phyloP scores from a whole-genome alignment of 1,284 basidiomycete species.

The Fomitiporia mediterranea region DNA sequence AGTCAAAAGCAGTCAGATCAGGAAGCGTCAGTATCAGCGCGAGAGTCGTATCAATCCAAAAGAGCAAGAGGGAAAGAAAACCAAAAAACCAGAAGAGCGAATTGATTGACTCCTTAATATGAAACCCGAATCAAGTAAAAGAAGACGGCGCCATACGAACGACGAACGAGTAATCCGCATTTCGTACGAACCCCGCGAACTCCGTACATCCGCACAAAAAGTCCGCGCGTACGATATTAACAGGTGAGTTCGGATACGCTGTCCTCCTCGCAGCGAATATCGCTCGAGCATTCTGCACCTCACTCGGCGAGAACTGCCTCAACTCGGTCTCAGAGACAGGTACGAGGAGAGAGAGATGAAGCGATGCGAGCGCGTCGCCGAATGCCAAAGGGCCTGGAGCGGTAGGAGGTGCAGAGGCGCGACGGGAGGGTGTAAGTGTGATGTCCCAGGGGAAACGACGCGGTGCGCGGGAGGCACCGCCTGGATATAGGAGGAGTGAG shows the following conservation, averaged over 20 bases:
- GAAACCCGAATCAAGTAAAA: too few species aligned
- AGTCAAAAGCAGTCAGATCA: too few species aligned
- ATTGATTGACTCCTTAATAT: too few species aligned
- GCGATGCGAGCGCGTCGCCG: conserved; percentile 11
- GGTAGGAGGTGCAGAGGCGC: conserved; percentile 7
- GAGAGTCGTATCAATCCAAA: too few species aligned
- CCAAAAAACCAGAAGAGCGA: too few species aligned
- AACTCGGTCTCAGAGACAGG: conserved; percentile 12
- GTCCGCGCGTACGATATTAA: conserved; percentile 10
- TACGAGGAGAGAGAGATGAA: conserved; percentile 5
- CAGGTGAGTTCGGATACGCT: background rate
- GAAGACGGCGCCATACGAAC: conserved; percentile 4
- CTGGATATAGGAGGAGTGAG: conserved; percentile 4
- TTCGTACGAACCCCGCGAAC: conserved; percentile 12
- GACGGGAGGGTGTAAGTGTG: conserved; percentile 9
- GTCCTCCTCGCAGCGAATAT: background rate
- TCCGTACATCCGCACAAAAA: conserved; percentile 12
- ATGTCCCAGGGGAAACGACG: conserved; percentile 5
- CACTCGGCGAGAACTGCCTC: background rate
- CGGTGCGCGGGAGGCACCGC: background rate
- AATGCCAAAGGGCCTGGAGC: conserved; percentile 3
- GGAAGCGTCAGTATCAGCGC: too few species aligned
- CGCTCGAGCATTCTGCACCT: conserved; percentile 1
- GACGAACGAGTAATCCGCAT: conserved; percentile 12
- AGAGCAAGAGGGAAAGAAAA: too few species aligned